phyloP scores from a whole-genome alignment of 2,329 filamentous ascomycete genomes.

The Diaporthe longicolla region DNA sequence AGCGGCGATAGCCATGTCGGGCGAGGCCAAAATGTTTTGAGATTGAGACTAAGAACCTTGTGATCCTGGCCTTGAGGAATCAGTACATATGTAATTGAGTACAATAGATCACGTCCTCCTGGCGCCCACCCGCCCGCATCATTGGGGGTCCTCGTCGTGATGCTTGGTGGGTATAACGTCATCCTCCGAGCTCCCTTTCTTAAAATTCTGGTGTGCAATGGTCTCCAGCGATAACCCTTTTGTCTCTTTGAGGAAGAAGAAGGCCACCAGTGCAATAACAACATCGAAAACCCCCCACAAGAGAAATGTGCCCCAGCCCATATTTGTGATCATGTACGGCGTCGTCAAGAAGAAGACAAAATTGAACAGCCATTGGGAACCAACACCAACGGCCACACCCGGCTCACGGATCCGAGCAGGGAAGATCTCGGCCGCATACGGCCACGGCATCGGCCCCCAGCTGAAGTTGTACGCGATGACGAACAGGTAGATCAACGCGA shows the following conservation, averaged over 20 bases:
- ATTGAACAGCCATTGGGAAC: conserved; percentile 64
- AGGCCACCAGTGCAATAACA: conserved; percentile 59
- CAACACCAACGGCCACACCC: conserved; percentile 60
- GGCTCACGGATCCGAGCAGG: conserved; percentile 63
- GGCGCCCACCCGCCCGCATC: too few relatives aligned
- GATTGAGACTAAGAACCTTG: neutral
- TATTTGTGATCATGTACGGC: conserved; percentile 63
- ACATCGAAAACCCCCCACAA: conserved; percentile 62
- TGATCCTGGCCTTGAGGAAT: neutral
- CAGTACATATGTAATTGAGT: neutral
- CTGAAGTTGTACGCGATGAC: conserved; percentile 66
- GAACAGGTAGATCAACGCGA: conserved; percentile 68
- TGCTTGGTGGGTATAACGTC: conserved; percentile 40
- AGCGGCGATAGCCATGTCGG: neutral
- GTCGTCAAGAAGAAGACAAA: conserved; percentile 63
- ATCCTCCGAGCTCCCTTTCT: conserved; percentile 40
- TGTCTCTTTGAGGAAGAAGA: conserved; percentile 75
- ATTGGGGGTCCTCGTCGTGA: conserved; percentile 8
- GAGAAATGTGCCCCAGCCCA: conserved; percentile 63
- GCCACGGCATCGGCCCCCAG: conserved; percentile 66
- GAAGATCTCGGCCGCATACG: conserved; percentile 64
- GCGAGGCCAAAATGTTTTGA: neutral
- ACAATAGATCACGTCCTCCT: neutral
- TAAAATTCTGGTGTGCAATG: conserved; percentile 52
- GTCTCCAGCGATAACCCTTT: conserved; percentile 78